phyloP scores from a whole-genome alignment of 1,284 basidiomycete genomes.

The Uromyces viciae-fabae region DNA sequence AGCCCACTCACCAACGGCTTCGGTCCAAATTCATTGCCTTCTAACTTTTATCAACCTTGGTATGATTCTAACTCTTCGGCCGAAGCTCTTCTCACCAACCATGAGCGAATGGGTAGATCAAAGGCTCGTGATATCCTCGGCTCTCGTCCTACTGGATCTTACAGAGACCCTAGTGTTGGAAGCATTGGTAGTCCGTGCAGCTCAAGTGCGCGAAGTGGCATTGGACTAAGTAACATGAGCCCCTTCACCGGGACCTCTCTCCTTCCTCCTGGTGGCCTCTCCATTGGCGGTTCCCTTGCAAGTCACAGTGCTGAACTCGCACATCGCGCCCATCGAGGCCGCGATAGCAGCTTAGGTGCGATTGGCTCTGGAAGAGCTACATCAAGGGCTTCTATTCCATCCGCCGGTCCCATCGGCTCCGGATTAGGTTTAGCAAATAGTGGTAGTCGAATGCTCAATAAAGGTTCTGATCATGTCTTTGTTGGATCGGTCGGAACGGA shows the following conservation, averaged over 20 bases:
- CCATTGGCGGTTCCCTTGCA: conserved; percentile 4
- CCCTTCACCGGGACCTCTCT: conserved; percentile 50
- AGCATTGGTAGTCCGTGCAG: conserved; percentile 40
- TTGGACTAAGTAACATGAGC: conserved; percentile 51
- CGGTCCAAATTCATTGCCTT: conserved; percentile 32
- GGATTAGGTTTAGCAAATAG: conserved; percentile 48
- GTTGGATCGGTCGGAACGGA: conserved; percentile 11
- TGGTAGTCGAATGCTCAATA: conserved; percentile 49
- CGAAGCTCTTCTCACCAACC: not conserved
- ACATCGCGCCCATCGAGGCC: conserved; percentile 29
- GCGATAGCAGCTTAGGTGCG: conserved; percentile 42
- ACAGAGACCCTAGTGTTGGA: conserved; percentile 33
- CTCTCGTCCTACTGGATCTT: not conserved
- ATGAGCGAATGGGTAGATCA: conserved; percentile 33
- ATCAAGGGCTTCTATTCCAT: conserved; percentile 3
- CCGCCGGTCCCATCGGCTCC: conserved; percentile 46
- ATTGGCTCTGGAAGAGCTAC: conserved; percentile 35
- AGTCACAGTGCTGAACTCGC: not conserved
- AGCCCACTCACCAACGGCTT: conserved; percentile 24
- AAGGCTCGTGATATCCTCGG: conserved; percentile 42
- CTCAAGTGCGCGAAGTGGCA: conserved; percentile 45
- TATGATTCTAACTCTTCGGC: not conserved
- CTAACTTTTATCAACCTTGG: conserved; percentile 37
- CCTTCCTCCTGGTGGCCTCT: conserved; percentile 43
- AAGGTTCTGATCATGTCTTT: conserved; percentile 37